These are phyloP conservation scores for Mucor mucedo DNA, from an alignment of 371 early-diverging fungal species.

Conservation along the genomic window DNA sequence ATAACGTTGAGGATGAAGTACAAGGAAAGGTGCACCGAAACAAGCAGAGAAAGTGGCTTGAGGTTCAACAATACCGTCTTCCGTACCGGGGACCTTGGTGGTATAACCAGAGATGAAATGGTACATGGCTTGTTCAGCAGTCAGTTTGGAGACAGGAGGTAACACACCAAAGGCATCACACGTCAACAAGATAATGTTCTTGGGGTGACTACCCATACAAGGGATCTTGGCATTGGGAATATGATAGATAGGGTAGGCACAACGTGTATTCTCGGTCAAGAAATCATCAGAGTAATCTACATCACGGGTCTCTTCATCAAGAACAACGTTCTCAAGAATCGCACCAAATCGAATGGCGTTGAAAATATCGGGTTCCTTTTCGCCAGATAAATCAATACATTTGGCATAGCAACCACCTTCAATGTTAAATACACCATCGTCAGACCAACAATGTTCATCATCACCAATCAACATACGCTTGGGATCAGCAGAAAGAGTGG, in stretches of 20 bases:
- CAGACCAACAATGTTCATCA: slow-evolving; percentile 99
- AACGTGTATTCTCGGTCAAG: slow-evolving; percentile 97
- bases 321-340: slow-evolving; percentile 95
- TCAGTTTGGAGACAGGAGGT: slow-evolving; percentile 93
- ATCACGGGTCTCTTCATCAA: slow-evolving; percentile 78
- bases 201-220: slow-evolving; percentile 92
- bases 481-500: slow-evolving; percentile 96
- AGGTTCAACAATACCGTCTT: slow-evolving; percentile 92
- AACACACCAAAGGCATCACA: slow-evolving; percentile 98
- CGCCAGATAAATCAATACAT: slow-evolving; percentile 90
- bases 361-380: slow-evolving; percentile 98
- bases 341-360: slow-evolving; percentile 94
- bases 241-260: slow-evolving; percentile 96
- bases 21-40: slow-evolving; percentile 97
- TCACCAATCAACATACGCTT: slow-evolving; percentile 94
- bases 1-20: slow-evolving; percentile 96
- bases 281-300: slow-evolving; percentile 86
- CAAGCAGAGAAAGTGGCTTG: slow-evolving; percentile 95
- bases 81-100: slow-evolving; percentile 96
- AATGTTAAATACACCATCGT: slow-evolving; percentile 95
- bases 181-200: slow-evolving; percentile 95
- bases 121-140: slow-evolving; percentile 94
- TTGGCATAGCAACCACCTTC: slow-evolving; percentile 99
- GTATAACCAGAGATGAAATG: slow-evolving; percentile 96
- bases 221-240: slow-evolving; percentile 97